Conservation (phyloP, 2,329 filamentous ascomycete species). For the Aurifilum marmelostoma region DNA sequence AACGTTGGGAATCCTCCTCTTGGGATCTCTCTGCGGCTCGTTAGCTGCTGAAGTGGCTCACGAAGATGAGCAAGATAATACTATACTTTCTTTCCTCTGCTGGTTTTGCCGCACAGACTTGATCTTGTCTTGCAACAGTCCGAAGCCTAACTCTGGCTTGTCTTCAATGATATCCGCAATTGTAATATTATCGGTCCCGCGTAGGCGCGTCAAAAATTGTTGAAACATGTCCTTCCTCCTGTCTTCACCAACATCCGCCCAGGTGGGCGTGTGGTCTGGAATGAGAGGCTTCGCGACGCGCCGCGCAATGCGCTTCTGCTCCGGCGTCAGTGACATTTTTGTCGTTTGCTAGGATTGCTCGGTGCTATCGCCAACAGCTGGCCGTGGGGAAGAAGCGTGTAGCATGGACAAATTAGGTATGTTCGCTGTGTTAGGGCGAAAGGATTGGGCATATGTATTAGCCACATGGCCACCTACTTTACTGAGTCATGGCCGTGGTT, state of each 20-base stretch:
- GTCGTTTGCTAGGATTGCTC: no score
- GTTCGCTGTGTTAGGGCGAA: no score
- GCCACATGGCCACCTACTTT: no score
- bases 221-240: background rate
- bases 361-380: no score
- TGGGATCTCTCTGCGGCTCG: background rate
- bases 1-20: background rate
- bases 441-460: no score
- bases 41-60: background rate
- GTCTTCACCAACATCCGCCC: background rate
- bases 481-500: no score
- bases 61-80: background rate
- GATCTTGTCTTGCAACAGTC: background rate
- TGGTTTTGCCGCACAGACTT: background rate
- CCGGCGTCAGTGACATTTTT: no score
- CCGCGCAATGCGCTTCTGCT: no score
- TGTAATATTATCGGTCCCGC: background rate
- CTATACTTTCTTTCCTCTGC: background rate
- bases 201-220: background rate
- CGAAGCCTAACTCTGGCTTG: background rate
- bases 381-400: no score
- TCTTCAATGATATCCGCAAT: conserved; percentile 3
- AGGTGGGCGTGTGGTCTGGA: no score
- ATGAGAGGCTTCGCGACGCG: no score
- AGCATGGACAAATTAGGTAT: no score